A percentile compares a stretch with the other conserved stretches of the same genome.
These are phyloP conservation scores for Acacia crassicarpa DNA, from an alignment of 306 rosid species.

Conservation along the genomic window DNA sequence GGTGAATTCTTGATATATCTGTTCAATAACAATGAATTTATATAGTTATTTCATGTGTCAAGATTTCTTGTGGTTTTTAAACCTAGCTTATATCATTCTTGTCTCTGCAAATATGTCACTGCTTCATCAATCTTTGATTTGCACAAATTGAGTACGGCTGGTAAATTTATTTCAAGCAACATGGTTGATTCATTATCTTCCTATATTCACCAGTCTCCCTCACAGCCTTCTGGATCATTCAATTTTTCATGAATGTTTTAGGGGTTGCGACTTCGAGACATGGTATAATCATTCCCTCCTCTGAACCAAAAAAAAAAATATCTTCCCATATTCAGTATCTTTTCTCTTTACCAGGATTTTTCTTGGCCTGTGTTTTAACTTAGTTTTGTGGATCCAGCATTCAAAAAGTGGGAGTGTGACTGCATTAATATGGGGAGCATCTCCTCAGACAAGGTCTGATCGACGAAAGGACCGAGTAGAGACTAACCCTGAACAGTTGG, in stretches of 20 bases:
- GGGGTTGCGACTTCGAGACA: too few species aligned
- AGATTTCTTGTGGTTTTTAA: background rate
- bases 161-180: background rate
- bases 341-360: background rate
- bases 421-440: conserved; percentile 97
- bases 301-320: background rate
- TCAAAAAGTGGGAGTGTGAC: conserved; percentile 72
- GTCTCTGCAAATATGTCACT: background rate
- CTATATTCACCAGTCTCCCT: too few species aligned
- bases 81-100: background rate
- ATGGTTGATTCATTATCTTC: background rate
- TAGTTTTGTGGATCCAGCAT: conserved; percentile 48
- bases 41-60: background rate
- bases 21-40: background rate
- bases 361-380: background rate
- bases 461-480: conserved; percentile 95
- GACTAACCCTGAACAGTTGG: conserved; percentile 94
- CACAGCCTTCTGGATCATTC: too few species aligned
- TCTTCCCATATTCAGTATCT: too few species aligned
- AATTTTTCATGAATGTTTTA: too few species aligned
- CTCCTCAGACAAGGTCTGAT: conserved; percentile 96
- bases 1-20: background rate
- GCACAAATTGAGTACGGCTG: background rate
- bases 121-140: conserved; percentile 1
- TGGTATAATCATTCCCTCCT: too few species aligned